These are phyloP conservation scores for Mycena epipterygia DNA, from an alignment of 768 basidiomycete genomes.

Conservation along the genomic window DNA sequence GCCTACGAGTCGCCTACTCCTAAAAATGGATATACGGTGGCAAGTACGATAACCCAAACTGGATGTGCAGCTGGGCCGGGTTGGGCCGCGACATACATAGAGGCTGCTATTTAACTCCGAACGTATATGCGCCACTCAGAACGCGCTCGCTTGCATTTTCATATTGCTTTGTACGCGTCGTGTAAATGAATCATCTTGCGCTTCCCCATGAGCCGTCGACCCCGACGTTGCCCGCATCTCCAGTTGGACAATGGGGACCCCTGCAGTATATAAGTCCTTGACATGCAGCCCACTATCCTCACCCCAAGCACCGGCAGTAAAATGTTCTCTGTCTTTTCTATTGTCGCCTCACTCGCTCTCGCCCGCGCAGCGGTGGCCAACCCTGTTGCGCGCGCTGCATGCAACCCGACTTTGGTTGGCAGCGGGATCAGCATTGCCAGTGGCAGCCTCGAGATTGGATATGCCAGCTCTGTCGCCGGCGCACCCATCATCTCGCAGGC, in stretches of 20 bases:
- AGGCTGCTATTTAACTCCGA: conserved; percentile 3
- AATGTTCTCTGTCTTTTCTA: conserved; percentile 15
- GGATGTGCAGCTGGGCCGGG: no score
- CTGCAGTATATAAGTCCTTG: conserved; percentile 12
- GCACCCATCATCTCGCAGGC: conserved; percentile 22
- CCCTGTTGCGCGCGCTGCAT: conserved; percentile 27
- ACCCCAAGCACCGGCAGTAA: neutral
- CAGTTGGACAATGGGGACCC: neutral
- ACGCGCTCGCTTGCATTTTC: neutral
- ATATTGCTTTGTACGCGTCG: neutral
- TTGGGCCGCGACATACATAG: no score
- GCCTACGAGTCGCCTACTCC: no score
- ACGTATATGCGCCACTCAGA: neutral
- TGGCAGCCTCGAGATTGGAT: conserved; percentile 24
- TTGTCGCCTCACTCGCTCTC: conserved; percentile 18
- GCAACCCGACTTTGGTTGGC: conserved; percentile 24
- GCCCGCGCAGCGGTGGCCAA: conserved; percentile 4
- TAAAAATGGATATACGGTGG: no score
- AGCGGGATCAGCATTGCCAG: conserved; percentile 24
- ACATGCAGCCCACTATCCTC: no score
- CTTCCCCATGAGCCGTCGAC: neutral
- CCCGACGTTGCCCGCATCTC: conserved; percentile 19
- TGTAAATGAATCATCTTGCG: neutral
- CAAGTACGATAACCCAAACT: neutral
- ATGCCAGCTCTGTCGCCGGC: conserved; percentile 22